Evolutionary conservation across 352 stramenopile species (phyloP), one percentile per base, ranked within the genome.

Genomic region (Peronosclerospora sorghi): DNA sequence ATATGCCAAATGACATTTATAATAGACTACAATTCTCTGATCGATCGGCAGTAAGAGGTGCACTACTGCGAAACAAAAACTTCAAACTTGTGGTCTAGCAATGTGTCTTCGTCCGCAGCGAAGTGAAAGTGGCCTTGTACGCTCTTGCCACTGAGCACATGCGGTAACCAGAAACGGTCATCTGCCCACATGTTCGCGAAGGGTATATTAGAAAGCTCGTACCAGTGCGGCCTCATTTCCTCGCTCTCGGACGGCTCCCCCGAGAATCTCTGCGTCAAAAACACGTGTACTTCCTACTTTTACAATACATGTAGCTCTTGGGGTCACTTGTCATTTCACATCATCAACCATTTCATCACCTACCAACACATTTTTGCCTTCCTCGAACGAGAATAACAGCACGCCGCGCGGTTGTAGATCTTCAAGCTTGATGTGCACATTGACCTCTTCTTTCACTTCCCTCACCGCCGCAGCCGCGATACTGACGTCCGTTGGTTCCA

Each of bases 21-120:
- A 69, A 86, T 76, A 47, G 75, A 87, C 75, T 87, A 87, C 75
- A 87, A 87, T 87, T 87, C 75, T 87, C 75, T 85, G 75, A 87
- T 87, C 75, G 73, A 85, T 83, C 41, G 28, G 8, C n/a, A n/a
- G 4, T 34, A 34, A 34, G 9, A 34, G n/a, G 13, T 12, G 28
- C 28, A 34, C 28, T 13, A 34, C 28, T n/a, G 2, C n/a, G 10
- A 9, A 34, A 45, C 4, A 10, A 18, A 35, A 10, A 68, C 48
- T 12, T 66, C 32, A 1, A 83, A 41, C 20, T 63, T 41, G 36
- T 90, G 58, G 17, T 68, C 34, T 8, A 91, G 44, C 23, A 94
- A 65, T 5, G 73, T 83, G 37, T 70, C 45, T 43, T 91, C 80
- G 38, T 90, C 73, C 15, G 48, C 60, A 12, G 56, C 61, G 43